Evolutionary conservation across 148 eudicot genomes (phyloP).

Genomic region (Linanthus parryae): DNA sequence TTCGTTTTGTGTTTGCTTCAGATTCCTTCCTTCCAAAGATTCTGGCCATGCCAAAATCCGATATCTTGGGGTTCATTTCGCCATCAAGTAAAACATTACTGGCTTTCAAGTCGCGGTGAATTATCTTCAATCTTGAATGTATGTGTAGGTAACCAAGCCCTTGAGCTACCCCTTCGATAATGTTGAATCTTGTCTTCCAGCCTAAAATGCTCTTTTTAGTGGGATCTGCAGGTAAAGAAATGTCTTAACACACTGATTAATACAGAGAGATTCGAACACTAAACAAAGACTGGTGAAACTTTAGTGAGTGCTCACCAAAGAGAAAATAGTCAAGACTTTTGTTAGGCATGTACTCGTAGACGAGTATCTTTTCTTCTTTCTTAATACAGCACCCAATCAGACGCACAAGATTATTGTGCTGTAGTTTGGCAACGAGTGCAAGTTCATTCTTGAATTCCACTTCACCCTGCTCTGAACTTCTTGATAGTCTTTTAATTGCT

Average conservation of each 20-base stretch:
- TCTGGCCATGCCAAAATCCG: not conserved
- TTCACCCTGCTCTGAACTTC: conserved; percentile 5
- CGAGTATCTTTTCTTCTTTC: conserved; percentile 5
- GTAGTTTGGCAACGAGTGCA: conserved; percentile 8
- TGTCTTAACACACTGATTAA: too few relatives aligned
- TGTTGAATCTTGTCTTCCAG: not conserved
- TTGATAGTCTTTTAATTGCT: conserved; percentile 5
- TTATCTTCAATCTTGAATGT: not conserved
- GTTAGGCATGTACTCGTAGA: conserved; percentile 9
- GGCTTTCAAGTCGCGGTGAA: not conserved
- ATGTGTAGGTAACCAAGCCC: conserved; percentile 4
- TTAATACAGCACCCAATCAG: conserved; percentile 1
- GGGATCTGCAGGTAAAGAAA: too few relatives aligned
- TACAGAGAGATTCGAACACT: not conserved
- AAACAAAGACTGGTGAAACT: not conserved
- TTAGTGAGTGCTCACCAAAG: not conserved
- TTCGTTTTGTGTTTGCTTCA: not conserved
- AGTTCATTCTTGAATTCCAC: conserved; percentile 9
- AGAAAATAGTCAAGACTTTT: not conserved
- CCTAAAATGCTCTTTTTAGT: not conserved
- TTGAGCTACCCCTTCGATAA: conserved; percentile 8
- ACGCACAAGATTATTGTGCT: conserved; percentile 10
- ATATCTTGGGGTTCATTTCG: not conserved
- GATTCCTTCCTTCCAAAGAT: too few relatives aligned
- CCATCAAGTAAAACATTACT: not conserved